Percentiles rank a stretch among this genome's conserved stretches.
phyloP scores from a whole-genome alignment of 148 eudicot genomes.

The Rhododendron vialii region DNA sequence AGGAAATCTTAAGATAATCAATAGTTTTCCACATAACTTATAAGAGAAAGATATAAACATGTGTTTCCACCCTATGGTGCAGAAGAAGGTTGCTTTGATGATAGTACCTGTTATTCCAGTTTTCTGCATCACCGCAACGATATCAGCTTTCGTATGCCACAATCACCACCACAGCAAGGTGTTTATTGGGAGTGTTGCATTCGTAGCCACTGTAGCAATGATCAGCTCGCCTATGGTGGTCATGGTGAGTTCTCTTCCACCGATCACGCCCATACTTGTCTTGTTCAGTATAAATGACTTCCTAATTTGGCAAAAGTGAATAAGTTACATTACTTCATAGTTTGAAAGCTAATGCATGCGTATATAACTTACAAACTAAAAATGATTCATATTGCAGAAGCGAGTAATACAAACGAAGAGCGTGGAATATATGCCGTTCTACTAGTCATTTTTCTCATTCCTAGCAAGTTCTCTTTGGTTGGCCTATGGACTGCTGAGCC shows the following conservation, averaged over 20 bases:
- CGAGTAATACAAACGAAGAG: conserved; percentile 66
- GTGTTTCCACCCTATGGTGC: conserved; percentile 16
- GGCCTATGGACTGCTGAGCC: conserved; percentile 71
- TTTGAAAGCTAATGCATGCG: not conserved
- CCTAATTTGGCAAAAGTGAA: not conserved
- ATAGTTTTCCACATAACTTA: not conserved
- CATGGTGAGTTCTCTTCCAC: conserved; percentile 41
- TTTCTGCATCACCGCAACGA: conserved; percentile 23
- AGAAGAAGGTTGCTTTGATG: conserved; percentile 53
- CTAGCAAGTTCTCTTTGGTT: conserved; percentile 64
- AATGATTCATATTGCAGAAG: conserved; percentile 38
- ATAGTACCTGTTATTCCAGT: conserved; percentile 27
- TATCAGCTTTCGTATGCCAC: conserved; percentile 49
- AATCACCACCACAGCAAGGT: conserved; percentile 53
- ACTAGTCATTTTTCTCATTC: conserved; percentile 68
- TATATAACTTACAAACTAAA: not conserved
- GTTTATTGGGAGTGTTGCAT: conserved; percentile 61
- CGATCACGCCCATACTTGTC: not conserved
- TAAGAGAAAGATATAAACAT: conserved; percentile 6
- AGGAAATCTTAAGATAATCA: not conserved
- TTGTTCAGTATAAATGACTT: not conserved
- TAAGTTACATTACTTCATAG: not conserved
- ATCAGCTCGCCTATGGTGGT: conserved; percentile 62
- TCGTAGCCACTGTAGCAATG: conserved; percentile 57
- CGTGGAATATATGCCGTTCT: conserved; percentile 74